phyloP scores from a whole-genome alignment of 345 rosid genomes.

The Murraya koenigii region DNA sequence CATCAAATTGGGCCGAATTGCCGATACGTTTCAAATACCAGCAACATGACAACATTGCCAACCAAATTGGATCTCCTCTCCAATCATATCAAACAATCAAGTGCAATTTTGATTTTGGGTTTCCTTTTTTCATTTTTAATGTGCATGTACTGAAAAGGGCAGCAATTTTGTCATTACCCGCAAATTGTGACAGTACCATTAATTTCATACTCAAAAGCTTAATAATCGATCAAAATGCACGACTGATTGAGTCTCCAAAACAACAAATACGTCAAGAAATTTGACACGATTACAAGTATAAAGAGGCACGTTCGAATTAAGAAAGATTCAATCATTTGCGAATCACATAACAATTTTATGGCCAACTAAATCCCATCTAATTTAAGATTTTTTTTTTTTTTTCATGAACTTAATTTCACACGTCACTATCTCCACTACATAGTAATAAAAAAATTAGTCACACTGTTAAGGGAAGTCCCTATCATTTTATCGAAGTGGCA shows the following conservation, averaged over 20 bases:
- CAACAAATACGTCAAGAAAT: not conserved
- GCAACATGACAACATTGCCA: too few species aligned
- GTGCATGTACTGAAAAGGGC: not conserved
- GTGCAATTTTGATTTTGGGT: not conserved
- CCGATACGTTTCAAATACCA: too few species aligned
- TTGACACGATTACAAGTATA: too few species aligned
- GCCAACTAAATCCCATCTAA: not conserved
- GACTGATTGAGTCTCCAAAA: not conserved
- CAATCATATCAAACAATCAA: too few species aligned
- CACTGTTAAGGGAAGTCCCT: too few species aligned
- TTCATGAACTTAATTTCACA: not conserved
- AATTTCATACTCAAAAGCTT: not conserved
- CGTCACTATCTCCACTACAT: not conserved
- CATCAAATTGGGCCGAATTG: too few species aligned
- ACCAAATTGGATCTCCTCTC: too few species aligned
- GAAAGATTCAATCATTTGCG: not conserved
- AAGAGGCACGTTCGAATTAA: too few species aligned
- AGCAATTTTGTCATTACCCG: not conserved
- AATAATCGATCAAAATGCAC: not conserved
- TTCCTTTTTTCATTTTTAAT: not conserved
- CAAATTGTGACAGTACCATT: not conserved
- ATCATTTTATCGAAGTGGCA: too few species aligned
- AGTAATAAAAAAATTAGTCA: too few species aligned
- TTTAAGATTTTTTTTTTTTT: too few species aligned
- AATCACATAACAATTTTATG: not conserved